Evolutionary conservation across 345 rosid genomes (phyloP), one percentile per base, ranked within the genome.

Genomic region (Eucalyptus pauciflora): DNA sequence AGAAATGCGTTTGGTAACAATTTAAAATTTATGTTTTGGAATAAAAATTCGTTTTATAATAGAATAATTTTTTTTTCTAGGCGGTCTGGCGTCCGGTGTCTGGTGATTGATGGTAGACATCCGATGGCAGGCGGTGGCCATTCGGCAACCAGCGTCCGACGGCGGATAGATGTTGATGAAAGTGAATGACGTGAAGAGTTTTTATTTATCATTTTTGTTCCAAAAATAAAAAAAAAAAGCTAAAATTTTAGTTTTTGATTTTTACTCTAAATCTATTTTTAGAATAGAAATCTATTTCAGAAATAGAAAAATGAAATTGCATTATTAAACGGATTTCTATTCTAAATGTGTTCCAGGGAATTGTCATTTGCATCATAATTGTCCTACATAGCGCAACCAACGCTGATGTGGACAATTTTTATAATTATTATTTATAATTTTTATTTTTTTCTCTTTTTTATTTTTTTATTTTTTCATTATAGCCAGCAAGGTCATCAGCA

Each of bases 31-130:
- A 1, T 18, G 0, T 52, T 52, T 0, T 8, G 0, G 9, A 52
- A 52, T 4, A 8, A 52, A 20, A 52, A 52, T 52, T 52, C 1
- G 2, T 20, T 52, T 8, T 2, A 20, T 52, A 1, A 4, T 52
- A 8, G 1, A 50, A 50, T 52, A 52, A 7, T 7, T 20, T 52
- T 0, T 20, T 7, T 52, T 52, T 20, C 0, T 20, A 4, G 56
- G 58, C 2, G 5, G 5, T 20, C 5, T 0, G 4, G 5, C 10
- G 2, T 52, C 58, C 0, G 4, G 10, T 10, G 1, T 52, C 25
- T 0, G 8, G 25, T 10, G 1, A 52, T 8, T 0, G 0, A 0
- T 1, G 10, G 25, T 20, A 25, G 2, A 8, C 24, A 0, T 52
- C 0, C 7, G 0, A 24, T 0, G 24, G 5, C 4, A 7, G 2